These are phyloP conservation scores for Sarocladium strictum DNA, from an alignment of 2,329 filamentous ascomycete genomes.

Conservation along the genomic window DNA sequence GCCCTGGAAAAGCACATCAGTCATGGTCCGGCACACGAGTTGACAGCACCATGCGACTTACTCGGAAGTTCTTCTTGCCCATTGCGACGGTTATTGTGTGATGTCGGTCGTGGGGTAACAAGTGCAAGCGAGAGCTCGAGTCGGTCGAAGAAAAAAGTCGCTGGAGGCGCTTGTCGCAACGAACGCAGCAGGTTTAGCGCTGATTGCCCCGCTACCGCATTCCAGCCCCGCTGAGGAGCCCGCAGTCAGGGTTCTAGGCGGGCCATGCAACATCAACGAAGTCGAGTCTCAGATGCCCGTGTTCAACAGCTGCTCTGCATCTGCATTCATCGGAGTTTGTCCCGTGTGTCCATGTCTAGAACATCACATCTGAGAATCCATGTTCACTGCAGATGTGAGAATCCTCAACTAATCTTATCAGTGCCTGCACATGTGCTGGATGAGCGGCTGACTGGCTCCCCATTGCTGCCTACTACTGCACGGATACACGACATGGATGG, in stretches of 20 bases:
- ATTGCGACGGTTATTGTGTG: constrained; percentile 15
- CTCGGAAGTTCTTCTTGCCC: constrained; percentile 32
- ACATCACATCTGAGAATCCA: too few species aligned
- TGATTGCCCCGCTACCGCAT: not conserved
- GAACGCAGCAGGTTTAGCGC: constrained; percentile 1
- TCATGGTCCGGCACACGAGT: constrained; percentile 11
- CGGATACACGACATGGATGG: not conserved
- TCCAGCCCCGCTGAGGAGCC: constrained; percentile 3
- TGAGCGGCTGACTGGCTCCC: not conserved
- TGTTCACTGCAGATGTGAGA: too few species aligned
- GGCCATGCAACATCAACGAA: too few species aligned
- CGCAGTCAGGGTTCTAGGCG: too few species aligned
- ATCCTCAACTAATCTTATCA: too few species aligned
- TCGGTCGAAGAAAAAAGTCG: constrained; percentile 5
- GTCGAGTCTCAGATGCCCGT: too few species aligned
- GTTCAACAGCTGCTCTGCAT: too few species aligned
- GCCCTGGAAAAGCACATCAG: constrained; percentile 19
- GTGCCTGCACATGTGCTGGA: too few species aligned
- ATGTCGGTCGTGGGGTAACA: not conserved
- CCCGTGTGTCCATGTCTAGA: too few species aligned
- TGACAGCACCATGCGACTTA: constrained; percentile 16
- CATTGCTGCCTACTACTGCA: not conserved
- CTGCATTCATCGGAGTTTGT: too few species aligned
- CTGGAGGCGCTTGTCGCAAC: not conserved
- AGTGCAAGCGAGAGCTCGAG: constrained; percentile 2